These are phyloP conservation scores for Fusarium secorum DNA, from an alignment of 2,329 filamentous ascomycete species.

Conservation along the genomic window DNA sequence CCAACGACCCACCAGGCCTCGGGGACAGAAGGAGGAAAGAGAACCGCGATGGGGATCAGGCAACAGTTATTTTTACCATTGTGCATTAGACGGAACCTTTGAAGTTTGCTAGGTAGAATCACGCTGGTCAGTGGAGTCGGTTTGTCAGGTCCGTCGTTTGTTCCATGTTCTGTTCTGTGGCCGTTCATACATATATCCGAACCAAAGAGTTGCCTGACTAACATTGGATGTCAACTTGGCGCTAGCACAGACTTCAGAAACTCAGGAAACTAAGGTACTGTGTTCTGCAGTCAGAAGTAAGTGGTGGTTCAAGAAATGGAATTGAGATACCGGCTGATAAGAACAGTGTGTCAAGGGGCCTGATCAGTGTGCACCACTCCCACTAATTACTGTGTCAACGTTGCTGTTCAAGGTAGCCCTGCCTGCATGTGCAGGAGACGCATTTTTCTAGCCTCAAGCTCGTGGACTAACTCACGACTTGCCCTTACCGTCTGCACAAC, in stretches of 20 bases:
- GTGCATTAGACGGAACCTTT: slow-evolving; percentile 10
- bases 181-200: slow-evolving; percentile 10
- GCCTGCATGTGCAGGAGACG: slow-evolving; percentile 1
- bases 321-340: neutral
- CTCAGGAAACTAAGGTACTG: neutral
- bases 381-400: neutral
- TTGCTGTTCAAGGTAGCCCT: slow-evolving; percentile 6
- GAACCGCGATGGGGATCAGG: neutral
- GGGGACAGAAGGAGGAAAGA: slow-evolving; percentile 10
- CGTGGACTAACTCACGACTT: neutral
- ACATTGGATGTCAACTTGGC: neutral
- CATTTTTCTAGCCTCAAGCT: slow-evolving; percentile 1
- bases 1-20: slow-evolving; percentile 13
- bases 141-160: neutral
- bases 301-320: neutral
- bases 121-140: neutral
- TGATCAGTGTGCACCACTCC: neutral
- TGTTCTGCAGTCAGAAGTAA: neutral
- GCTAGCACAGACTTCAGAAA: neutral
- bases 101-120: neutral
- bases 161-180: neutral
- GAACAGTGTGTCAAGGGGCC: neutral
- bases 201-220: neutral
- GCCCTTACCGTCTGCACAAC: neutral
- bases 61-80: slow-evolving; percentile 1